These are phyloP conservation scores for Microbotryum scabiosae DNA, from an alignment of 1,284 basidiomycete genomes.

Conservation along the genomic window DNA sequence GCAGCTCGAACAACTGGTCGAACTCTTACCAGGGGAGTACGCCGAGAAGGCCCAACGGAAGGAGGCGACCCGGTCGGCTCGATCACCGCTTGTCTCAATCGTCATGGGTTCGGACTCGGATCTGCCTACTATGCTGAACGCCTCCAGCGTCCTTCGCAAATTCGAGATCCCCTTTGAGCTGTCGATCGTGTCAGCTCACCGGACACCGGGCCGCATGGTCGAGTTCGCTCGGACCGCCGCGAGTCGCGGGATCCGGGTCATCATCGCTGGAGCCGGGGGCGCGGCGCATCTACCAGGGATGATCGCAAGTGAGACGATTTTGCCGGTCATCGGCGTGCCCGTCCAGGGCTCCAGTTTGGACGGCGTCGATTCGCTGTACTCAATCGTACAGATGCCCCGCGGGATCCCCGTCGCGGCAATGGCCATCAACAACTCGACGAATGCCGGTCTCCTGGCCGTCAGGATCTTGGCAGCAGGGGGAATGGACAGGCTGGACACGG, in stretches of 20 bases:
- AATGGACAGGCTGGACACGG: conserved; percentile 56
- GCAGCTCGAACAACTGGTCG: conserved; percentile 62
- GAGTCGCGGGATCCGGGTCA: conserved; percentile 61
- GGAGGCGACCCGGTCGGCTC: conserved; percentile 44
- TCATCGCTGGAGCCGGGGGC: conserved; percentile 94
- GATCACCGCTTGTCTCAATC: conserved; percentile 72
- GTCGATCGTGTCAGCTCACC: conserved; percentile 91
- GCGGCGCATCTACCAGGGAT: conserved; percentile 97
- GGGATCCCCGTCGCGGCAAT: conserved; percentile 96
- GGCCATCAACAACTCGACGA: conserved; percentile 92
- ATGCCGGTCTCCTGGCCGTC: conserved; percentile 84
- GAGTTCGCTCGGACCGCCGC: conserved; percentile 72
- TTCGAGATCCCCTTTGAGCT: conserved; percentile 87
- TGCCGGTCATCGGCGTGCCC: conserved; percentile 94
- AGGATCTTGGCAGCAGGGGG: conserved; percentile 67
- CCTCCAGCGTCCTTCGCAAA: conserved; percentile 68
- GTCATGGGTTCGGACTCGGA: conserved; percentile 99
- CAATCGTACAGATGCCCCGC: conserved; percentile 98
- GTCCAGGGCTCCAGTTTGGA: conserved; percentile 91
- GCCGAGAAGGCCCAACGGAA: conserved; percentile 42
- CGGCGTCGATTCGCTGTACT: conserved; percentile 91
- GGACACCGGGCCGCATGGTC: conserved; percentile 81
- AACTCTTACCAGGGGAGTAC: conserved; percentile 37
- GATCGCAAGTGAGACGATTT: conserved; percentile 85
- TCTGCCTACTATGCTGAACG: conserved; percentile 82